Evolutionary conservation across 208 protist genomes (phyloP).

Genomic region (Acanthamoeba lenticulata): DNA sequence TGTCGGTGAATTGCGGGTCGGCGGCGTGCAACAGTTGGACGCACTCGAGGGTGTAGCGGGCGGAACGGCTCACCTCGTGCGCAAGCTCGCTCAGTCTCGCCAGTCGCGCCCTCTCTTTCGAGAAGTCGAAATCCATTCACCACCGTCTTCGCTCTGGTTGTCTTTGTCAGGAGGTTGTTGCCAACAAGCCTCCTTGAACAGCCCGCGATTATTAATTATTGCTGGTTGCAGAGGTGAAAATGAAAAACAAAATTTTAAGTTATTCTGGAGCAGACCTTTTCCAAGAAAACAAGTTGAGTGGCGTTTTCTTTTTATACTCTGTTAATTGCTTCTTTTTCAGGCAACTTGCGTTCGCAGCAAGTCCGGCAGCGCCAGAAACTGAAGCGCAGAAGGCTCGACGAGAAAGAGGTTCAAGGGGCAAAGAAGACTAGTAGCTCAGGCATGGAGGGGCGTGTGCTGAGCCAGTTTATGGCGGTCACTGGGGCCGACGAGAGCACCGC

Average conservation of each 20-base stretch:
- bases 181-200: too few species aligned
- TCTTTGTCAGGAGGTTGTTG: not conserved
- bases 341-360: too few species aligned
- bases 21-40: not conserved
- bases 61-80: not conserved
- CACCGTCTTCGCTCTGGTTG: too few species aligned
- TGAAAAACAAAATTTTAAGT: too few species aligned
- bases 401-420: not conserved
- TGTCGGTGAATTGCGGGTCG: not conserved
- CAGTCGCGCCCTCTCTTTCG: not conserved
- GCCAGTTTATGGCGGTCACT: not conserved
- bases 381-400: not conserved
- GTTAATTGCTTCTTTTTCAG: too few species aligned
- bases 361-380: not conserved
- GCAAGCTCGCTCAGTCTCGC: not conserved
- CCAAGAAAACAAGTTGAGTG: too few species aligned
- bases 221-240: too few species aligned
- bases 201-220: too few species aligned
- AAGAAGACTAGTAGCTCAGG: too few species aligned
- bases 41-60: not conserved
- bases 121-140: not conserved
- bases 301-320: too few species aligned
- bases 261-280: too few species aligned
- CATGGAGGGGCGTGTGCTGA: not conserved
- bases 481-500: not conserved